Conservation (phyloP, 2,329 filamentous ascomycete genomes). For the Colletotrichum lupini region DNA sequence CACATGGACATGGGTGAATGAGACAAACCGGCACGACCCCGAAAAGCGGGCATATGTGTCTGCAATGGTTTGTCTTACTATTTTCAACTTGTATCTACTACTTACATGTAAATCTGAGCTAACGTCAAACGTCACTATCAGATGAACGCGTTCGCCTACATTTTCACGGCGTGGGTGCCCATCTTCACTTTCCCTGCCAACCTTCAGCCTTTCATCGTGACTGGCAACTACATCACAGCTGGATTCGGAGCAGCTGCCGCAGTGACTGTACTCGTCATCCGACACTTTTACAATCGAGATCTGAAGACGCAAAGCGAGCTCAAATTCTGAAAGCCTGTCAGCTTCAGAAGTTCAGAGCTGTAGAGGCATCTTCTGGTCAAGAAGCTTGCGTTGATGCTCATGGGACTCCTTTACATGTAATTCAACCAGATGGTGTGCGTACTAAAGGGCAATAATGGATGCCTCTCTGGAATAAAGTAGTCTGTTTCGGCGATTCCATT, state of each 20-base stretch:
- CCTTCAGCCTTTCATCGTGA: conserved; percentile 43
- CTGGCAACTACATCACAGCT: conserved; percentile 43
- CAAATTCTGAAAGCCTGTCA: neutral
- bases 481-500: neutral
- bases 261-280: conserved; percentile 36
- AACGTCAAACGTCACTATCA: neutral
- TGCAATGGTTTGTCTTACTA: conserved; percentile 37
- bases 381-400: neutral
- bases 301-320: conserved; percentile 19
- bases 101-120: neutral
- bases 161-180: conserved; percentile 43
- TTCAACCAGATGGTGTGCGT: too few species aligned
- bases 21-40: conserved; percentile 39
- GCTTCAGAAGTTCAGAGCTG: too few species aligned
- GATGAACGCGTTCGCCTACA: conserved; percentile 44
- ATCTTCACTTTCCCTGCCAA: conserved; percentile 45
- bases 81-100: neutral
- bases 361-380: neutral
- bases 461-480: neutral
- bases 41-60: conserved; percentile 43
- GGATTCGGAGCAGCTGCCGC: conserved; percentile 38
- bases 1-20: conserved; percentile 43
- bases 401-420: neutral
- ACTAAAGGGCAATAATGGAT: neutral
- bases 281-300: conserved; percentile 39